Base-by-base conservation (phyloP, 768 basidiomycete species). In the Xerocomellus dryophilus region DNA sequence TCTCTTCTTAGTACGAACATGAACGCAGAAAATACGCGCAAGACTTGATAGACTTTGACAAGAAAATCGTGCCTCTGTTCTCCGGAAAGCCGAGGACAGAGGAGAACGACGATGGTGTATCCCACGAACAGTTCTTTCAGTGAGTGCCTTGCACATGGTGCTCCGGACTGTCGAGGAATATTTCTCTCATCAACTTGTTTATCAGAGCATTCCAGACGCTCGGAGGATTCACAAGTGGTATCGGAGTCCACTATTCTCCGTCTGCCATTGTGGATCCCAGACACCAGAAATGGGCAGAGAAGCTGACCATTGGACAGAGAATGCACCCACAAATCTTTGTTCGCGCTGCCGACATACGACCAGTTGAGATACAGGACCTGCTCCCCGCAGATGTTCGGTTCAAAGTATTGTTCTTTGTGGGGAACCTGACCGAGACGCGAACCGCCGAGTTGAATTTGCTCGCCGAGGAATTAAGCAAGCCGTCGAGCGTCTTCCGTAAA, bases 1-100 rank as follows among this genome's bases (percentile, higher is more conserved):
- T 41, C 17, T 25, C n/a, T 17, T 17, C n/a, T 38, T 50, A 88
- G 86, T 88, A 89, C 63, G 84, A 88, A 65, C 54, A 71, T 25
- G 89, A 92, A 62, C 76, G 89, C 27, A 77, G 80, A 47, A 80
- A 79, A 59, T 86, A 81, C 54, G 88, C 89, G 0, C 78, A 85
- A 67, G 86, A 88, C 53, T 75, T 92, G 54, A 90, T 90, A 54
- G 60, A 78, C 45, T 89, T 87, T 61, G 88, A 90, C 64, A 81
- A 80, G 59, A 64, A 84, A 54, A 85, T 83, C 56, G 76, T 84
- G 8, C 73, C 74, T 14, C 70, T 88, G n/a, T 88, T 87, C 66
- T 88, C 86, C 20, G 81, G 80, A 36, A 85, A 85, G 65, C 83
- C 85, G 5, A 73, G 75, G 31, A 82, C 81, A 5, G 69, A 71